These are phyloP conservation scores for Crithidia sp. DNA, from an alignment of 208 protist genomes.

Conservation along the genomic window DNA sequence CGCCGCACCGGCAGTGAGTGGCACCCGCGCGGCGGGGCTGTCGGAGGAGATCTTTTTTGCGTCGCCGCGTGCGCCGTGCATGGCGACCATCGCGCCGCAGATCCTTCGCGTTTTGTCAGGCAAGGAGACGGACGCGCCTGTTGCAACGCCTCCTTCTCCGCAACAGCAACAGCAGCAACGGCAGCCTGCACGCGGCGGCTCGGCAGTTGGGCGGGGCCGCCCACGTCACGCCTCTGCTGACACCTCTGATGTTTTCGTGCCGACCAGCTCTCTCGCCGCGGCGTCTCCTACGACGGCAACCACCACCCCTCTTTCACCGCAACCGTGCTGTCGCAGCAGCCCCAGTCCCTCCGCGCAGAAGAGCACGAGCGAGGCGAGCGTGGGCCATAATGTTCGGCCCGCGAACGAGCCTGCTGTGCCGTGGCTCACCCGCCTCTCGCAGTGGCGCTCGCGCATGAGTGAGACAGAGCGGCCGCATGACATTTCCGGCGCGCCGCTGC, in stretches of 20 bases:
- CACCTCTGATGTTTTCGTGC: background rate
- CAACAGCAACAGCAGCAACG: too few relatives aligned
- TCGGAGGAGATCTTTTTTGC: slow-evolving; percentile 7
- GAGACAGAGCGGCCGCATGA: slow-evolving; percentile 29
- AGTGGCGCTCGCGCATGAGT: slow-evolving; percentile 36
- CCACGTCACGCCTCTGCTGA: background rate
- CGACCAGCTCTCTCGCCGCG: too few relatives aligned
- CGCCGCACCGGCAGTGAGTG: background rate
- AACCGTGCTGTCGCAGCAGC: background rate
- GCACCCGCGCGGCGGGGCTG: background rate
- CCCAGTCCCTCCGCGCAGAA: too few relatives aligned
- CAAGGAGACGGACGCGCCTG: too few relatives aligned
- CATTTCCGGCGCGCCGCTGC: slow-evolving; percentile 31
- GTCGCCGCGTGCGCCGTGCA: background rate
- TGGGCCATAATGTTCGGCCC: background rate
- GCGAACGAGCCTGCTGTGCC: background rate
- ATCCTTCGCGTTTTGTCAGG: slow-evolving; percentile 3
- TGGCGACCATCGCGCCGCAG: background rate
- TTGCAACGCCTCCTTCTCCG: too few relatives aligned
- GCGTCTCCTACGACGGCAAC: too few relatives aligned
- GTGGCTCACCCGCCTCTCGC: slow-evolving; percentile 20
- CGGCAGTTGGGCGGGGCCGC: too few relatives aligned
- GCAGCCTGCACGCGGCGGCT: too few relatives aligned
- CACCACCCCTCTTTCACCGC: background rate
- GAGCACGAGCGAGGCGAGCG: too few relatives aligned